These are phyloP conservation scores for Neurospora discreta DNA, from an alignment of 495 filamentous ascomycete genomes.

Conservation along the genomic window DNA sequence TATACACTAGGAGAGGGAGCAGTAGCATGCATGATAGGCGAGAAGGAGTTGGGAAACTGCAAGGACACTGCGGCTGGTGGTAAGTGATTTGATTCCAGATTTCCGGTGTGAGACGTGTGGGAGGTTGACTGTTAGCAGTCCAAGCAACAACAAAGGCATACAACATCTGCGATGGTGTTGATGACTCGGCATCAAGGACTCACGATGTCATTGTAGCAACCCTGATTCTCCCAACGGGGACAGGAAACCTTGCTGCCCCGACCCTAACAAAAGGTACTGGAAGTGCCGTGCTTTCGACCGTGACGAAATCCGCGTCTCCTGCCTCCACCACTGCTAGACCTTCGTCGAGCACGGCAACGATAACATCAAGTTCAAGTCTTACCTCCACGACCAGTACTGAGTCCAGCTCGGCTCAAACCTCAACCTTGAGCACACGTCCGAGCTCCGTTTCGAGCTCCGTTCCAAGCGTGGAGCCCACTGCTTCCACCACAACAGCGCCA, in stretches of 20 bases:
- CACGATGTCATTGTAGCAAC: conserved; percentile 52
- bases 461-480: not conserved
- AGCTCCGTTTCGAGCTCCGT: not conserved
- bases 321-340: conserved; percentile 5
- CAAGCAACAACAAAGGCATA: conserved; percentile 33
- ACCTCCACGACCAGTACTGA: not conserved
- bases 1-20: conserved; percentile 62
- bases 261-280: conserved; percentile 10
- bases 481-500: not conserved
- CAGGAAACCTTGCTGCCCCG: conserved; percentile 14
- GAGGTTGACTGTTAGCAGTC: conserved; percentile 20
- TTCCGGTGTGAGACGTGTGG: not conserved
- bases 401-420: not conserved
- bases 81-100: no score
- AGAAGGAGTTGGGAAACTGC: conserved; percentile 31
- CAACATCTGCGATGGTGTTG: conserved; percentile 45
- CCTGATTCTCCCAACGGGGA: conserved; percentile 27
- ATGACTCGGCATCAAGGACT: conserved; percentile 43
- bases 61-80: conserved; percentile 20
- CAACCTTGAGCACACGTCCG: not conserved
- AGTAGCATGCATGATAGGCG: conserved; percentile 48
- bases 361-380: conserved; percentile 6
- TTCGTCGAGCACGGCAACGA: conserved; percentile 3
- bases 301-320: conserved; percentile 7
- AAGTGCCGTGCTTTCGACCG: conserved; percentile 1